phyloP scores from a whole-genome alignment of 2,329 filamentous ascomycete species.

The Dactylonectria estremocensis region DNA sequence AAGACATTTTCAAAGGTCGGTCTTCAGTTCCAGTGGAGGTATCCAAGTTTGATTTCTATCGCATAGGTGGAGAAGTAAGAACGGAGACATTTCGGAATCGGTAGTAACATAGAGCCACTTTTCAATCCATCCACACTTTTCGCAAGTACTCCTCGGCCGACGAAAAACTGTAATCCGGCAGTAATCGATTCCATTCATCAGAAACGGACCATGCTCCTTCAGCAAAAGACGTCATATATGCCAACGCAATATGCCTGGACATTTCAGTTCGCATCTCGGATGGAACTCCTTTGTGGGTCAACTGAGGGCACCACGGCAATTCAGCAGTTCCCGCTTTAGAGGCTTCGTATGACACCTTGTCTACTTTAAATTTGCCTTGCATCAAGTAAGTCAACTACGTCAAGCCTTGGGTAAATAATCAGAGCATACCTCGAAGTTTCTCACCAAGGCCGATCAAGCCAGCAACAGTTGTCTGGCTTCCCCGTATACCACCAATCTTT shows the following conservation, averaged over 20 bases:
- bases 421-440: conserved; percentile 1
- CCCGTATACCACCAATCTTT: background rate
- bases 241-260: background rate
- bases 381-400: background rate
- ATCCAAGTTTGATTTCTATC: background rate
- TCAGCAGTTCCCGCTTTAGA: background rate
- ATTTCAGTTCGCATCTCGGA: background rate
- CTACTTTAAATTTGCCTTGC: background rate
- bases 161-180: background rate
- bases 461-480: conserved; percentile 5
- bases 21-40: background rate
- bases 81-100: background rate
- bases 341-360: background rate
- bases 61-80: background rate
- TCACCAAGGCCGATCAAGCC: conserved; percentile 3
- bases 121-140: background rate
- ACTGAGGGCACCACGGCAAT: conserved; percentile 4
- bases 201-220: conserved; percentile 2
- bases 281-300: conserved; percentile 1
- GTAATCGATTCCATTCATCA: conserved; percentile 2
- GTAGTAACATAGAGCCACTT: background rate
- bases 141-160: background rate
- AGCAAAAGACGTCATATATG: background rate
- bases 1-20: background rate
- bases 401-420: background rate